Evolutionary conservation across 352 stramenopile genomes (phyloP).

Genomic region (Pelagophyceae sp.): DNA sequence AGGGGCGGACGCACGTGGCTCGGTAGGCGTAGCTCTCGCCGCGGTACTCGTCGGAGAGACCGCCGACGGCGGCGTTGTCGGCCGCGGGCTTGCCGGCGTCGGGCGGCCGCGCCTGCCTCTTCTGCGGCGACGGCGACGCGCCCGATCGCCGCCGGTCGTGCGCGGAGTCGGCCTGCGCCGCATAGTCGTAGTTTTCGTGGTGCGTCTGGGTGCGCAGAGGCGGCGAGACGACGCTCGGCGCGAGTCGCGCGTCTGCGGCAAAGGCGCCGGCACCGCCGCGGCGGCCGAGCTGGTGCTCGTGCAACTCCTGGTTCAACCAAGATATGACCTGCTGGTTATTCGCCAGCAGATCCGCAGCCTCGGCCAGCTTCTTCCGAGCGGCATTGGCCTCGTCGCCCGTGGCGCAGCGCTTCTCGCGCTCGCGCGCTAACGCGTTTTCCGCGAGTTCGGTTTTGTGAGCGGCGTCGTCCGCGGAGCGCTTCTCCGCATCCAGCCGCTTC

Average conservation of each 20-base stretch:
- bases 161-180: too few relatives aligned
- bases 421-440: neutral
- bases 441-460: slow-evolving; percentile 3
- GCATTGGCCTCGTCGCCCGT: neutral
- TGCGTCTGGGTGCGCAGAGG: too few relatives aligned
- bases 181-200: too few relatives aligned
- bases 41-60: too few relatives aligned
- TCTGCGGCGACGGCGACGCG: too few relatives aligned
- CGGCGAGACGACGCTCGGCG: neutral
- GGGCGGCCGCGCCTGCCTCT: neutral
- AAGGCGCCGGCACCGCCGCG: neutral
- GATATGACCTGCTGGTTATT: slow-evolving; percentile 27
- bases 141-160: too few relatives aligned
- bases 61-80: too few relatives aligned
- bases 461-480: neutral
- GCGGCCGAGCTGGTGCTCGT: slow-evolving; percentile 22
- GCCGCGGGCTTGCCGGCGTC: neutral
- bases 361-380: slow-evolving; percentile 19
- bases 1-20: too few relatives aligned
- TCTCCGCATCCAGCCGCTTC: slow-evolving; percentile 7
- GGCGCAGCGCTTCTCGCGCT: neutral
- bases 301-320: slow-evolving; percentile 24
- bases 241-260: neutral
- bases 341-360: slow-evolving; percentile 22
- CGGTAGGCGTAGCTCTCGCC: neutral